These are phyloP conservation scores for sunflower (Helianthus annuus) DNA, from an alignment of 129 eudicot genomes.

Conservation along the genomic window HanXRQr2.0-SUNRISE NC_035446.2:20427919-20428418, in stretches of 20 bases:
- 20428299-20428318: conserved; percentile 32
- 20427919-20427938: no score
- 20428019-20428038: no score
- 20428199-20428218: neutral
- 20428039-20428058: no score
- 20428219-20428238: neutral
- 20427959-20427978: no score
- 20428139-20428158: conserved; percentile 27
- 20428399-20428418: conserved; percentile 3
- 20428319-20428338: conserved; percentile 15
- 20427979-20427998: no score
- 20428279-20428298: conserved; percentile 20
- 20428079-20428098: no score
- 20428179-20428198: neutral
- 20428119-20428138: conserved; percentile 11
- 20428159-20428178: conserved; percentile 21
- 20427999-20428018: no score
- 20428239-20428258: neutral
- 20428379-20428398: neutral
- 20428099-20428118: neutral
- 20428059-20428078: no score
- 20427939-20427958: no score
- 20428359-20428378: neutral
- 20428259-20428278: neutral
- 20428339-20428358: conserved; percentile 14